Base-by-base conservation (phyloP, 2,329 filamentous ascomycete genomes). In the Echinosphaeria canescens region DNA sequence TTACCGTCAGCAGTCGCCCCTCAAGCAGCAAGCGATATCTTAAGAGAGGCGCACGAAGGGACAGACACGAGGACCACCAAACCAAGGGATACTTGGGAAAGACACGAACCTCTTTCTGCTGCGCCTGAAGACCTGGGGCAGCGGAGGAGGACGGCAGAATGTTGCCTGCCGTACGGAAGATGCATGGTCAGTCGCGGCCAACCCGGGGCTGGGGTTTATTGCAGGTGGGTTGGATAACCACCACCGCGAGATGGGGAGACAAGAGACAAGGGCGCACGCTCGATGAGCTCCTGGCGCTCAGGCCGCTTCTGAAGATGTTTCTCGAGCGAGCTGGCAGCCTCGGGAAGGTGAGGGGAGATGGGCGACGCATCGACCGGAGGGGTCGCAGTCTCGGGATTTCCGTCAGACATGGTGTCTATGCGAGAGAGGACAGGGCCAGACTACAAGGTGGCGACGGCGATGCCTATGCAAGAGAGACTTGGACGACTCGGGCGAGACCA, bases 91-190 rank as follows among this genome's bases (percentile, higher is more conserved):
- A n/a, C n/a, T n/a, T n/a, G n/a, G n/a, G n/a, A n/a, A n/a, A n/a
- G n/a, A n/a, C 10, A 34, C 50, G 42, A 32, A 61, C 59, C 46
- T 91, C 79, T 42, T 66, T 74, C 48, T 88, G 81, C 33, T 81
- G 69, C 29, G 74, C 80, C 43, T 75, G 71, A 28, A 93, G 56
- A 3, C 74, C 64, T 1, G 84, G 82, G 0, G 82, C 81, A 12
- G 75, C 80, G 27, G 50, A 74, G 17, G 75, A 75, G 29, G 71
- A 68, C 15, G 79, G 78, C 15, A 93, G 70, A 46, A 93, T 92
- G 50, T 92, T 91, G 38, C 72, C 78, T 85, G 38, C 7, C 6
- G 17, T n/a, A n/a, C n/a, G 70, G 46, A 93, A 92, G 50, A 92
- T 90, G 38, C 72, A 78, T 85, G 38, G 30, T 28, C 19, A 27